Base-by-base conservation (phyloP, 805 yeast species). In the Pichia paraexigua region DNA sequence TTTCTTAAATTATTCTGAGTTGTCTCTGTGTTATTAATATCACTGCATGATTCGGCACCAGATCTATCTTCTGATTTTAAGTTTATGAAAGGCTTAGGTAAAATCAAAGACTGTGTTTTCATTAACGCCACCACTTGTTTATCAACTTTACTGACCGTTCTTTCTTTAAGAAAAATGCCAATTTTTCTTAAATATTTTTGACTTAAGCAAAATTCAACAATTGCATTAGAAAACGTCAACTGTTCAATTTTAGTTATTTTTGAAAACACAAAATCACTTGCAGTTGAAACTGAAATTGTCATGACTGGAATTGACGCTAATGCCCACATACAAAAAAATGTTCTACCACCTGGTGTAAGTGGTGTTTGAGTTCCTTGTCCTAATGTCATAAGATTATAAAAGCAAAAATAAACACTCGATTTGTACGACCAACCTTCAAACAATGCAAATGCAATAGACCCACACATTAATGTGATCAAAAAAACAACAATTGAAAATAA, bases 341-440 rank as follows among this genome's bases (percentile, higher is more conserved):
- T 77, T 42, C 85, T 69, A 0, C 95, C 95, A 7, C 85, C 83
- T 1, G 82, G 67, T 0, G 82, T 66, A 1, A 47, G 51, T 1
- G 96, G 95, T 1, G 80, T 72, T 58, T 71, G 81, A 61, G 83
- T 90, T 30, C 96, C 97, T 65, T 86, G 88, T 0, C 96, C 96
- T 51, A 90, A 85, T 0, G 96, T 87, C 8, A 88, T 67, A 48
- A 90, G 74, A 60, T 92, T 82, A 41, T 86, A 68, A 55, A 85
- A 80, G 54, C 91, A 80, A 60, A 87, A 89, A 67, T 90, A 90
- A n/a, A 86, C 72, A 2, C 81, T 74, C 49, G 80, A 71, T 56
- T 85, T 85, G 65, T 83, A 90, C 7, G 74, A 54, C 96, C 96
- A 90, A 4, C 67, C 70, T 63, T 88, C 95, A 18, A 77, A 67